A percentile compares a stretch with the other conserved stretches of the same genome.
Conservation (phyloP, 2,329 filamentous ascomycete species). For the Coniella vitis region DNA sequence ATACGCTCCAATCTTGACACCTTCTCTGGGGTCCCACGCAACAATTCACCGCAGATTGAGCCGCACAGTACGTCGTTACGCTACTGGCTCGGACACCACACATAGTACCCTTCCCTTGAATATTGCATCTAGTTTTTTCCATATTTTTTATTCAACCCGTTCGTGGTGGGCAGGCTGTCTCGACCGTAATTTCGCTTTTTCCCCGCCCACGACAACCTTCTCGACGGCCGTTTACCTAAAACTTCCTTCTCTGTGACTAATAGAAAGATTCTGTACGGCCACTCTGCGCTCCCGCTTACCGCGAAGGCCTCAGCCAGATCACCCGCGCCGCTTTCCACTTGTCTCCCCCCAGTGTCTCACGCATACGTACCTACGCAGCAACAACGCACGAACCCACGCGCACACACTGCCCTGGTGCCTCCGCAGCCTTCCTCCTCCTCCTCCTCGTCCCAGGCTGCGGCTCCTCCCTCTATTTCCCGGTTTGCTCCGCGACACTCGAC, state of each 20-base stretch:
- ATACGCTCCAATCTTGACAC: no score
- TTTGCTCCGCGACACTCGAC: conserved; percentile 5
- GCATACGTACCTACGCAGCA: no score
- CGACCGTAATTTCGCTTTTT: neutral
- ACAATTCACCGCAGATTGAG: no score
- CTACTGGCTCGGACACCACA: neutral
- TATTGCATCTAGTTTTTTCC: neutral
- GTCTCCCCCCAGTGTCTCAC: neutral
- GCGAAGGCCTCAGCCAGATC: no score
- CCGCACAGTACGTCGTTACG: neutral
- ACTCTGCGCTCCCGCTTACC: conserved; percentile 10
- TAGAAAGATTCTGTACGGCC: conserved; percentile 18
- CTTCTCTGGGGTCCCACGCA: neutral
- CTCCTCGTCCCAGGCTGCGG: no score
- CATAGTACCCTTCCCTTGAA: neutral
- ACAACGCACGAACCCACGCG: no score
- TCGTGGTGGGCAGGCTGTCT: no score
- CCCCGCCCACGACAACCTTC: neutral
- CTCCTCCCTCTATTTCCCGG: neutral
- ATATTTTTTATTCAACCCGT: no score
- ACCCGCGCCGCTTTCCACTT: no score
- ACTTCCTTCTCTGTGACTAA: conserved; percentile 22
- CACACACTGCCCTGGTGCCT: neutral
- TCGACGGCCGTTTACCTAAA: conserved; percentile 22
- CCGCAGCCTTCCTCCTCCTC: neutral